A percentile compares a stretch with the other conserved stretches of the same genome.
These are phyloP conservation scores for Aspergillus sp. DNA, from an alignment of 2,329 filamentous ascomycete genomes.

Conservation along the genomic window DNA sequence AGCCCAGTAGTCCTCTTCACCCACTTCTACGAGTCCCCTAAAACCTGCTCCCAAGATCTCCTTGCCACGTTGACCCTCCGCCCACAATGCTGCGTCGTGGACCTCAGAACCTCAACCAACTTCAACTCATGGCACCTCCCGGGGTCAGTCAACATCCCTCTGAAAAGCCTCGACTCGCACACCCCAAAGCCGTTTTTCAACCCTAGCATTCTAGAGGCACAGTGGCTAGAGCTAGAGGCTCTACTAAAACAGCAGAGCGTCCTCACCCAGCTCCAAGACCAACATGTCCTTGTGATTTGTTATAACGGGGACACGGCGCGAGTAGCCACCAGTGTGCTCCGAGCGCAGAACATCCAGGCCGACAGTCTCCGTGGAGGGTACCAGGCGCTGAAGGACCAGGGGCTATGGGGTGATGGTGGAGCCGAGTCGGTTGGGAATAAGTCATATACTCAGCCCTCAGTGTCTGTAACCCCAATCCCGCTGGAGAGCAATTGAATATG, in stretches of 20 bases:
- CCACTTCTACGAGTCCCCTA: conserved; percentile 35
- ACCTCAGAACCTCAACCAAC: conserved; percentile 46
- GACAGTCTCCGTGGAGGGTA: conserved; percentile 49
- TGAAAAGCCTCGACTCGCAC: conserved; percentile 34
- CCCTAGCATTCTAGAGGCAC: conserved; percentile 40
- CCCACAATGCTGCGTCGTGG: conserved; percentile 42
- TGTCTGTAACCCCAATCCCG: conserved; percentile 7
- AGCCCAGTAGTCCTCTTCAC: conserved; percentile 42
- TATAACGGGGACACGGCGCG: conserved; percentile 57
- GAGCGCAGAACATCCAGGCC: conserved; percentile 51
- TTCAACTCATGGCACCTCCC: conserved; percentile 47
- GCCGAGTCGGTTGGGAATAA: conserved; percentile 4
- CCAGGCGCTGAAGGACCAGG: conserved; percentile 27
- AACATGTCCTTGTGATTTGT: conserved; percentile 50
- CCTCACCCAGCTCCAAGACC: conserved; percentile 25
- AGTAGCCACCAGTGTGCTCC: conserved; percentile 55
- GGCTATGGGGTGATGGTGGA: conserved; percentile 23
- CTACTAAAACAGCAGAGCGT: conserved; percentile 36
- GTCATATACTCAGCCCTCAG: background rate
- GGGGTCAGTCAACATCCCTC: conserved; percentile 47
- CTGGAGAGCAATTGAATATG: conserved; percentile 5
- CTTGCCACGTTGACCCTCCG: conserved; percentile 25
- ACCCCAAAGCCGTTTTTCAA: conserved; percentile 50
- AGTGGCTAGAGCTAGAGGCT: conserved; percentile 52
- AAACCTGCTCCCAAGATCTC: conserved; percentile 19